Base-by-base conservation (phyloP, 306 rosid genomes). In the Casuarina glauca region DNA sequence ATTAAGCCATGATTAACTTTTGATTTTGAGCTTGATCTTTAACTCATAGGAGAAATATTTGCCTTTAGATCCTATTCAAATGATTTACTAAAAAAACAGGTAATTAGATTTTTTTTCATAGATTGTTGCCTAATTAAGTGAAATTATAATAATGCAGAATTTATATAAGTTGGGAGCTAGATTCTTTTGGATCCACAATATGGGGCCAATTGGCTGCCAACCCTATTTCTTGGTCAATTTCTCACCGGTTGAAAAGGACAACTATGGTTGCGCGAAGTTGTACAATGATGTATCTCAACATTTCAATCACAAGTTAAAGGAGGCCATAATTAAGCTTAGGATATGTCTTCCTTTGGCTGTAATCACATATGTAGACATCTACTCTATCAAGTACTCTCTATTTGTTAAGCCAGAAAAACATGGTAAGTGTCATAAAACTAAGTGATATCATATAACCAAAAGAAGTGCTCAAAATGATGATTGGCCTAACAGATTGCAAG, bases 291-390 rank as follows among this genome's bases (percentile, higher is more conserved):
- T 93, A 13, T 79, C 88, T 70, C 88, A 79, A 9, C 19, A 72
- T 53, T 93, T 85, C 83, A 93, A 89, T 83, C 74, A 50, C 2
- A 71, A 84, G 11, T 80, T 93, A 57, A 93, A 91, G 54, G 60
- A 89, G 43, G 83, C 79, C 6, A 72, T 89, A 35, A 58, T 26
- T 77, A 79, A 86, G 49, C 84, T 91, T 8, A 81, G 90, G 3
- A 38, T 81, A 43, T 82, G 86, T 11, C 84, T 91, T 58, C 85
- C 93, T 4, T 72, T 43, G 1, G 84, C 92, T 20, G 87, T 87
- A 66, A 69, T 91, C 72, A 93, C 89, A 1, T 87, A 91, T 5
- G 93, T 89, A 20, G 97, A 91, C 42, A n/a, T 78, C n/a, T 83
- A 80, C 69, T 11, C 85, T 64, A 16, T 19, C 13, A 86, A 86